Evolutionary conservation across 345 rosid genomes (phyloP), one percentile per base, ranked within the genome.

Genomic region (Barbarea vulgaris): DNA sequence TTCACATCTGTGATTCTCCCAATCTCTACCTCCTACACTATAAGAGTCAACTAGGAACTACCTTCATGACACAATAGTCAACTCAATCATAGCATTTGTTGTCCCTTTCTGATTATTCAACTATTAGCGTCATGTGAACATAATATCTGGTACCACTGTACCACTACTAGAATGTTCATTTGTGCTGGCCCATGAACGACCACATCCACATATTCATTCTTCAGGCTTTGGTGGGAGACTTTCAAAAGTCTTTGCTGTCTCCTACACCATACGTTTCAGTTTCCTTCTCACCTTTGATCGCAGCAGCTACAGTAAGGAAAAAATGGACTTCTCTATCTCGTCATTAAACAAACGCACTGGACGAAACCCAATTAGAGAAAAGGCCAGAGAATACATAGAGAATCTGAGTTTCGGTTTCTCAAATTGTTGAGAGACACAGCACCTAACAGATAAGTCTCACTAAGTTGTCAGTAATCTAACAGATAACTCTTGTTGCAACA

Each of bases 141-240:
- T 21, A 65, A 13, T 53, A n/a, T 62, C 7, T 51, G 60, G 61
- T 28, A 53, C 46, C 53, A 41, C 69, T 12, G 61, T 28, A 53
- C 46, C 53, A 41, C 69, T 17, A 72, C 69, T 30, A 63, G 19
- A 55, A 46, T 65, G 57, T 30, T 65, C 50, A 22, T 22, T 55
- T 65, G 66, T 74, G 36, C 9, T 64, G 51, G 22, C 57, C 65
- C 72, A 66, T 65, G 41, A 74, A 65, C 22, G 41, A 65, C 58
- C 66, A 74, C 52, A 27, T 67, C 73, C 67, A 74, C 78, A 74
- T 67, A 66, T 36, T 57, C 73, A 25, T 66, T 39, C 42, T 36
- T 47, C 31, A 67, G 33, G 24, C 12, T 47, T 74, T 47, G 13
- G 73, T 74, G 73, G 78, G 52, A 47, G 59, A 55, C 72, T 55